Evolutionary conservation across 345 rosid species (phyloP).

Genomic region (Aegle marmelos): DNA sequence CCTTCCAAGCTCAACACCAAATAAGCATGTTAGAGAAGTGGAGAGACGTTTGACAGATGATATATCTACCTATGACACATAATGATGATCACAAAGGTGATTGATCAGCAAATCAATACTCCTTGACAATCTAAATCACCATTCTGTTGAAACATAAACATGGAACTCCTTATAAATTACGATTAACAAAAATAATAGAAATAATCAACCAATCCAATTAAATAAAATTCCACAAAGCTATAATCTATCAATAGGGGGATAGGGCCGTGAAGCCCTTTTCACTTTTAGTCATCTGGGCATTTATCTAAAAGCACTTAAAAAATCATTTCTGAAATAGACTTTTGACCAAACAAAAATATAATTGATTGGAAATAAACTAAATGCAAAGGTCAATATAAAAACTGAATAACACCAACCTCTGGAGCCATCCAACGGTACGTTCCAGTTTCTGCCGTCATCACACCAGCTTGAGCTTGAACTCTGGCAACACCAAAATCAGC

Average conservation of each 20-base stretch:
- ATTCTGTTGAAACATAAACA: neutral
- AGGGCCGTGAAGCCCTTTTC: neutral
- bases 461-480: constrained; percentile 55
- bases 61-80: constrained; percentile 6
- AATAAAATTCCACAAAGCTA: neutral
- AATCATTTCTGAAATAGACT: neutral
- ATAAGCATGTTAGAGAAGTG: constrained; percentile 17
- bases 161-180: neutral
- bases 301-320: constrained; percentile 13
- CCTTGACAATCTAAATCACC: constrained; percentile 4
- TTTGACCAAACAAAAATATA: neutral
- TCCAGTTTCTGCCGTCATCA: constrained; percentile 82
- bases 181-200: neutral
- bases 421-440: constrained; percentile 88
- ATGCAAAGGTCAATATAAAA: neutral
- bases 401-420: constrained; percentile 44
- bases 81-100: neutral
- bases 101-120: neutral
- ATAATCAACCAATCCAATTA: constrained; percentile 3
- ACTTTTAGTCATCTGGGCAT: constrained; percentile 5
- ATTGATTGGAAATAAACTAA: neutral
- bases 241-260: neutral
- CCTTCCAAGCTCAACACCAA: constrained; percentile 41
- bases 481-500: constrained; percentile 80
- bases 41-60: neutral